phyloP scores from a whole-genome alignment of 2,329 filamentous ascomycete genomes.

The Lachnellula suecica region DNA sequence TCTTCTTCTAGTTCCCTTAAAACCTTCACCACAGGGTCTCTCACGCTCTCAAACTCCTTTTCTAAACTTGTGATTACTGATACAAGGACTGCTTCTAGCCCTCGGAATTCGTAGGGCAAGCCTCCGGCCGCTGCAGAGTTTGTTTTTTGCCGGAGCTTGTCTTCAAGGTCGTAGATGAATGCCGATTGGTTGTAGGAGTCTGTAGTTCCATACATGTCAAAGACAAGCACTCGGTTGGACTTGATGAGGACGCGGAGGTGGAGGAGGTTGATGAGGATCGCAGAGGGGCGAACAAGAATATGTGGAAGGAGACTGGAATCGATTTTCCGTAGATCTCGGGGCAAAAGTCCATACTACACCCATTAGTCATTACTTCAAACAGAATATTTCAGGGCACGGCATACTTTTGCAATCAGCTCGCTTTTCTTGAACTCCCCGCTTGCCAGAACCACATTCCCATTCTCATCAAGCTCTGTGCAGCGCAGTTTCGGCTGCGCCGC shows the following conservation, averaged over 20 bases:
- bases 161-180: conserved; percentile 97
- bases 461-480: conserved; percentile 93
- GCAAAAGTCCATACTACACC: conserved; percentile 79
- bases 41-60: conserved; percentile 89
- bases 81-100: conserved; percentile 90
- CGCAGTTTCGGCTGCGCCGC: conserved; percentile 82
- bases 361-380: conserved; percentile 19
- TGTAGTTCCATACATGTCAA: conserved; percentile 93
- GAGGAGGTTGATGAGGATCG: conserved; percentile 93
- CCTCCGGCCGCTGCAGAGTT: conserved; percentile 54
- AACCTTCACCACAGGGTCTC: conserved; percentile 87
- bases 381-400: conserved; percentile 21
- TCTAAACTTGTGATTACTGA: conserved; percentile 91
- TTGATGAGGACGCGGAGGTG: conserved; percentile 96
- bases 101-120: conserved; percentile 93
- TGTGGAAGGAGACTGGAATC: conserved; percentile 94
- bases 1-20: conserved; percentile 92
- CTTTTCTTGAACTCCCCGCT: conserved; percentile 98
- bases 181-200: conserved; percentile 93
- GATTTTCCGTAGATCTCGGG: conserved; percentile 94
- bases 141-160: conserved; percentile 82
- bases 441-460: conserved; percentile 86
- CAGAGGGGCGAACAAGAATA: conserved; percentile 88
- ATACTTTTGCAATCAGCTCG: conserved; percentile 90
- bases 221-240: conserved; percentile 88